phyloP scores from a whole-genome alignment of 2,329 filamentous ascomycete species.

The Diaporthe humulicola region DNA sequence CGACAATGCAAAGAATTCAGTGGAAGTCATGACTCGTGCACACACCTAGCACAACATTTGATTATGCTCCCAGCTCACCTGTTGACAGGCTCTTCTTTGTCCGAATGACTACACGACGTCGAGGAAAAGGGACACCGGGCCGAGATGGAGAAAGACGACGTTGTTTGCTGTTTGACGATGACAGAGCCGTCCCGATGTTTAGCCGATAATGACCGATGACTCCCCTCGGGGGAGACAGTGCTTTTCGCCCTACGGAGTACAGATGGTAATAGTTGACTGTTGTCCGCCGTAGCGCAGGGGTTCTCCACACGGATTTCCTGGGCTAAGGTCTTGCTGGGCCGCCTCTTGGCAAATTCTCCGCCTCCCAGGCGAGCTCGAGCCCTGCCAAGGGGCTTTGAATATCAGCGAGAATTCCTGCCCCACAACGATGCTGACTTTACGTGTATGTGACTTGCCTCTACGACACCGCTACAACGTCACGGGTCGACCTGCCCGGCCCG shows the following conservation, averaged over 20 bases:
- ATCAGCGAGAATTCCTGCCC: slow-evolving; percentile 13
- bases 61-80: too few relatives aligned
- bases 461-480: slow-evolving; percentile 7
- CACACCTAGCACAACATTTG: neutral
- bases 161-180: neutral
- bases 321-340: neutral
- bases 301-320: slow-evolving; percentile 21
- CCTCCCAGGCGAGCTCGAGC: neutral
- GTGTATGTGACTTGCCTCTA: neutral
- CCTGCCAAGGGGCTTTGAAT: neutral
- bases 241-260: neutral
- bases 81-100: neutral
- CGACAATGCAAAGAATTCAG: neutral
- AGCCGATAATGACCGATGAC: neutral
- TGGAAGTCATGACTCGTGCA: neutral
- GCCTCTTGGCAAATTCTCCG: slow-evolving; percentile 13
- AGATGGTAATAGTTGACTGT: neutral
- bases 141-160: neutral
- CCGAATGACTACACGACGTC: neutral
- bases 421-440: neutral
- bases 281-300: neutral
- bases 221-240: too few relatives aligned
- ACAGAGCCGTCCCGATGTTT: slow-evolving; percentile 5
- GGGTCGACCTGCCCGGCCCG: neutral
- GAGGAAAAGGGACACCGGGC: neutral